Percentiles rank a stretch among this genome's conserved stretches.
Conservation (phyloP, 306 rosid species). For the Mucuna pruriens region DNA sequence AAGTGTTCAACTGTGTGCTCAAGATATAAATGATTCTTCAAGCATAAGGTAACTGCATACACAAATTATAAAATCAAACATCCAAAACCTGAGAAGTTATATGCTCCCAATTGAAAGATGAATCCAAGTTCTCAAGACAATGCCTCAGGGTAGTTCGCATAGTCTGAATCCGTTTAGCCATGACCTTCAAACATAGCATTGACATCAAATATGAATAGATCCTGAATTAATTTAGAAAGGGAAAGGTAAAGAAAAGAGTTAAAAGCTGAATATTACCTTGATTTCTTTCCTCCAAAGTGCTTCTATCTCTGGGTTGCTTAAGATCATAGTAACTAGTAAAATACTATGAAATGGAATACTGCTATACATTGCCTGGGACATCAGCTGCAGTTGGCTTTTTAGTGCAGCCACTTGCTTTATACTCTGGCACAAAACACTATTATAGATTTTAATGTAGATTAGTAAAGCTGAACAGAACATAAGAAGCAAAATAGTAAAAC, state of each 20-base stretch:
- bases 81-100: conserved; percentile 65
- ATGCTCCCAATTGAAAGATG: conserved; percentile 76
- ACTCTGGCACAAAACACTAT: conserved; percentile 60
- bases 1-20: neutral
- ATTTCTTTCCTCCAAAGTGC: conserved; percentile 75
- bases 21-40: conserved; percentile 20
- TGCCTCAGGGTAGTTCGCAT: conserved; percentile 62
- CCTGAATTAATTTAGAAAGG: neutral
- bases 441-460: neutral
- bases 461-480: conserved; percentile 4
- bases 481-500: conserved; percentile 1
- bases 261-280: conserved; percentile 47
- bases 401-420: conserved; percentile 70
- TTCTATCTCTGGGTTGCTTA: conserved; percentile 63
- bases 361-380: conserved; percentile 85
- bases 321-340: conserved; percentile 60
- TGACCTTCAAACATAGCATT: conserved; percentile 52
- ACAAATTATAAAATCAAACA: conserved; percentile 10
- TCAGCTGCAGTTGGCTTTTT: conserved; percentile 79
- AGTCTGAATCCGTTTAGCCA: conserved; percentile 76
- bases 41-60: neutral
- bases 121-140: conserved; percentile 67
- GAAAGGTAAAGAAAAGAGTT: neutral
- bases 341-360: conserved; percentile 77
- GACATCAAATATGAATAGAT: neutral